Conservation (phyloP, 345 rosid genomes). For the Camelina hispida region DNA sequence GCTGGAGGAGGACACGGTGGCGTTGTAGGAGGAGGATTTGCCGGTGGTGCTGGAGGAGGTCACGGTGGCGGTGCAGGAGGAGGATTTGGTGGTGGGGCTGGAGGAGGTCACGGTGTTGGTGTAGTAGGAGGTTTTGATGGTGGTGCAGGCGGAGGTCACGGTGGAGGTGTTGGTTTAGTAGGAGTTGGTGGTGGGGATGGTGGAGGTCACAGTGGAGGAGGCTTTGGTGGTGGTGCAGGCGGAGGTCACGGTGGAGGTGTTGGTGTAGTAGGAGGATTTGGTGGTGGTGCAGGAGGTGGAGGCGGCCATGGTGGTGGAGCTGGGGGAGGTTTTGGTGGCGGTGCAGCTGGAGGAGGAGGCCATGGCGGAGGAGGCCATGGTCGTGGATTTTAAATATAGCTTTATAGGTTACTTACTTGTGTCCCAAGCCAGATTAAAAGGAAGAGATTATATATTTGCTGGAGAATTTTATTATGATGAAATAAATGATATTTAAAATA, state of each 20-base stretch:
- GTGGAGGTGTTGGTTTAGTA: constrained; percentile 34
- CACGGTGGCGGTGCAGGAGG: constrained; percentile 25
- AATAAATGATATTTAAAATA: constrained; percentile 24
- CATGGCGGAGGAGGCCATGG: constrained; percentile 32
- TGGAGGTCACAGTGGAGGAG: constrained; percentile 28
- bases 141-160: constrained; percentile 27
- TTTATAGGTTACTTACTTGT: constrained; percentile 30
- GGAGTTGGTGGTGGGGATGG: constrained; percentile 39
- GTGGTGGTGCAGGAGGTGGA: constrained; percentile 36
- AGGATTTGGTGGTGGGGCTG: neutral
- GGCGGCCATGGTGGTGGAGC: constrained; percentile 23
- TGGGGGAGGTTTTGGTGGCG: constrained; percentile 9
- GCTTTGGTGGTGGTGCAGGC: constrained; percentile 31
- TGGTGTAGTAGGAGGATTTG: constrained; percentile 24
- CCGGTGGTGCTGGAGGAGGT: constrained; percentile 39
- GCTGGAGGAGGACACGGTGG: no score
- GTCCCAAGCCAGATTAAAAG: constrained; percentile 26
- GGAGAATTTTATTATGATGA: constrained; percentile 7
- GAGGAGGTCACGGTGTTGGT: neutral
- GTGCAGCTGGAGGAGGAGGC: constrained; percentile 23
- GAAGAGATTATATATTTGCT: neutral
- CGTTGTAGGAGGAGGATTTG: no score
- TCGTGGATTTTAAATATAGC: constrained; percentile 37
- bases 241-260: constrained; percentile 24
- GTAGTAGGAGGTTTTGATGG: neutral